Percentiles rank a stretch among this genome's conserved stretches.
Conservation (phyloP, 345 rosid genomes). For the Erysimum cheiranthoides region DNA sequence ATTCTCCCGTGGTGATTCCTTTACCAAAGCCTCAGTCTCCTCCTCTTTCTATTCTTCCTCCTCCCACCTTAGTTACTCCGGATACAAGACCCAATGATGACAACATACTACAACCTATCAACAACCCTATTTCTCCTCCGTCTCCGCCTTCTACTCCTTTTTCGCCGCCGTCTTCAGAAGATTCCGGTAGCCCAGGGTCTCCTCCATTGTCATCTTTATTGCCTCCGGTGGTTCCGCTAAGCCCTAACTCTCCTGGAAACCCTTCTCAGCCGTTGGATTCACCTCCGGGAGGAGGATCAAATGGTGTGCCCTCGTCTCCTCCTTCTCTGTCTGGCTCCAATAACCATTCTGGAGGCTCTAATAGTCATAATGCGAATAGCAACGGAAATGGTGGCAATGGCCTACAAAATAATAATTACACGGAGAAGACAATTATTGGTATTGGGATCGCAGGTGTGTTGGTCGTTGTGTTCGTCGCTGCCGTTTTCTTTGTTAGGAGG, state of each 20-base stretch:
- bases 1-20: constrained; percentile 30
- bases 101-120: constrained; percentile 19
- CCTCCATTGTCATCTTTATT: constrained; percentile 28
- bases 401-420: constrained; percentile 27
- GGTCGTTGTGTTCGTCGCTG: constrained; percentile 48
- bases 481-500: constrained; percentile 43
- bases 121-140: constrained; percentile 35
- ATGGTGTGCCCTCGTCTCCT: constrained; percentile 41
- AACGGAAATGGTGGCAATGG: constrained; percentile 18
- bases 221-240: constrained; percentile 10
- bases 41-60: constrained; percentile 45
- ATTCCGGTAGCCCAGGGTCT: constrained; percentile 20
- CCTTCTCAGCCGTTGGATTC: constrained; percentile 37
- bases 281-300: constrained; percentile 25
- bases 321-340: constrained; percentile 34
- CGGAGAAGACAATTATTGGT: constrained; percentile 40
- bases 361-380: constrained; percentile 17
- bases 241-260: constrained; percentile 28
- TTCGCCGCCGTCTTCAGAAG: constrained; percentile 2
- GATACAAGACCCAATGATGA: constrained; percentile 25
- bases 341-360: constrained; percentile 22
- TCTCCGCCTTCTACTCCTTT: constrained; percentile 28
- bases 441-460: constrained; percentile 49
- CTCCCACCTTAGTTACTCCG: constrained; percentile 30
- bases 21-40: constrained; percentile 32